Evolutionary conservation across 495 filamentous ascomycete species (phyloP).

Genomic region (Aspergillus conjunctus): DNA sequence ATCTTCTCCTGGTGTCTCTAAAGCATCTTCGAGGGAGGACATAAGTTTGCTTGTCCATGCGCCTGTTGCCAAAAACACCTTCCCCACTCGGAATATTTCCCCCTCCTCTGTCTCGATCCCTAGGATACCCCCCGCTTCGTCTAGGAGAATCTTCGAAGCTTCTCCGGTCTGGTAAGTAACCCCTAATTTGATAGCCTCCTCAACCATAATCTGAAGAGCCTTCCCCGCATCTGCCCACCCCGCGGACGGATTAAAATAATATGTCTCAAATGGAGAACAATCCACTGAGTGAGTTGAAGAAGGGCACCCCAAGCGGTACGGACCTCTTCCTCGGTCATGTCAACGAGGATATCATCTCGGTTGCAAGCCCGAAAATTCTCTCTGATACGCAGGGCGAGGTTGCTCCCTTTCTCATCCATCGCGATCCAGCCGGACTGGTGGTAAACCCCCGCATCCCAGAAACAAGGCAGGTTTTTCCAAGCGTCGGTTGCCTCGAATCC

Average conservation of each 20-base stretch:
- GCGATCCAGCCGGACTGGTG: constrained; percentile 41
- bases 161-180: constrained; percentile 38
- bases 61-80: constrained; percentile 57
- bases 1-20: constrained; percentile 28
- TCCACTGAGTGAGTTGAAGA: constrained; percentile 34
- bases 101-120: constrained; percentile 38
- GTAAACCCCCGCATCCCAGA: constrained; percentile 30
- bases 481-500: constrained; percentile 36
- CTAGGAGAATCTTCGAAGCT: constrained; percentile 27
- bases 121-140: constrained; percentile 20
- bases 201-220: constrained; percentile 37
- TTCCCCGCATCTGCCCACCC: constrained; percentile 44
- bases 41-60: constrained; percentile 53
- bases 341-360: constrained; percentile 19
- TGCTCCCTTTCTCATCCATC: constrained; percentile 28
- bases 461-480: constrained; percentile 30
- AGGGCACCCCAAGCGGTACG: constrained; percentile 33
- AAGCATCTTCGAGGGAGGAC: constrained; percentile 33
- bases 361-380: constrained; percentile 35
- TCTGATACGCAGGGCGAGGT: constrained; percentile 29
- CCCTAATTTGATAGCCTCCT: constrained; percentile 33
- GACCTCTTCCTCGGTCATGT: constrained; percentile 35
- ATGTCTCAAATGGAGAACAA: constrained; percentile 28
- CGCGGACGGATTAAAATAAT: constrained; percentile 42
- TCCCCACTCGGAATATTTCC: constrained; percentile 38